Evolutionary conservation across 108 stramenopile genomes (phyloP).

Genomic region (Stephanodiscus minutulus): DNA sequence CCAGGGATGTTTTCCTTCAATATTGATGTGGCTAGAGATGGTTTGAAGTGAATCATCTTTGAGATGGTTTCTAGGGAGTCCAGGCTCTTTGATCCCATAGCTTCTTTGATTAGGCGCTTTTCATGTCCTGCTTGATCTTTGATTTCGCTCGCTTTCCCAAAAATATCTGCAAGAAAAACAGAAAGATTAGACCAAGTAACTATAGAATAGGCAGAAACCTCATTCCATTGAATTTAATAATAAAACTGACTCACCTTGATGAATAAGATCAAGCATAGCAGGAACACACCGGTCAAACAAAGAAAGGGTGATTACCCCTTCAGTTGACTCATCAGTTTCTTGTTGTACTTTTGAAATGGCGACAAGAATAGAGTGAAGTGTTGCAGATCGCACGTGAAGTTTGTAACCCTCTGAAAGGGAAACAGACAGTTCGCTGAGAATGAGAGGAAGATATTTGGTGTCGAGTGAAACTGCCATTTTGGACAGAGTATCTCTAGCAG

Average conservation of each 20-base stretch:
- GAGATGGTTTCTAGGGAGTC: conserved; percentile 83
- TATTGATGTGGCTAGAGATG: conserved; percentile 47
- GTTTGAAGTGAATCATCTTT: conserved; percentile 63
- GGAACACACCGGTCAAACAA: conserved; percentile 71
- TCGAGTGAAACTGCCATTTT: conserved; percentile 81
- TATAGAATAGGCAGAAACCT: too few species aligned
- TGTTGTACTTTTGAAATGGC: conserved; percentile 57
- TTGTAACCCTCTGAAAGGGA: conserved; percentile 91
- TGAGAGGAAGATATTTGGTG: conserved; percentile 73
- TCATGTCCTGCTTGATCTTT: conserved; percentile 69
- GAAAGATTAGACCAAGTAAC: neutral
- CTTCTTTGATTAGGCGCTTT: conserved; percentile 87
- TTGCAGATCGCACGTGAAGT: conserved; percentile 85
- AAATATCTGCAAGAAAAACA: conserved; percentile 56
- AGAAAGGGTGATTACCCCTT: conserved; percentile 9
- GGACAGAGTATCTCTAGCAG: conserved; percentile 83
- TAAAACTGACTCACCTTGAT: conserved; percentile 41
- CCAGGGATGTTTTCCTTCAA: conserved; percentile 41
- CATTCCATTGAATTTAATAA: too few species aligned
- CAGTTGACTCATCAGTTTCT: conserved; percentile 7
- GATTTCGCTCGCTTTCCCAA: conserved; percentile 84
- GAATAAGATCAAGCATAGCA: conserved; percentile 83
- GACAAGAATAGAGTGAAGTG: conserved; percentile 80
- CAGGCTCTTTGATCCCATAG: conserved; percentile 79
- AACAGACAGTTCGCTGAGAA: conserved; percentile 79